Evolutionary conservation across 2,329 filamentous ascomycete genomes (phyloP), one percentile per base, ranked within the genome.

Genomic region (Ophiocordyceps camponoti-leonardi): DNA sequence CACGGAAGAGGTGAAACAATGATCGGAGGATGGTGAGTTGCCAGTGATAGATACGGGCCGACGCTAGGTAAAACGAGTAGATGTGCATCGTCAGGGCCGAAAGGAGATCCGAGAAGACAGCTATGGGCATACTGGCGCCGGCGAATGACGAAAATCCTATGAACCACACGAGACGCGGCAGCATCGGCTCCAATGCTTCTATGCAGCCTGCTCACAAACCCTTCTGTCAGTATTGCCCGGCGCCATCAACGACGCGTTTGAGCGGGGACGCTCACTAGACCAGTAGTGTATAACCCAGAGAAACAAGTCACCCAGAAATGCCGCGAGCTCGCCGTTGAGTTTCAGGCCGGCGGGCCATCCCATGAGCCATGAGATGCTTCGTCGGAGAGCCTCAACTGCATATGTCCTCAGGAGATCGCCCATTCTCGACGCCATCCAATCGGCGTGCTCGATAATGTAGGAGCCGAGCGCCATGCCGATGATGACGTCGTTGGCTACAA

Each of bases 241-340:
- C 8, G 22, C 2, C 20, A 14, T 19, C 4, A 22, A 11, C 18
- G 19, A 18, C 7, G 39, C 3, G n/a, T 16, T 4, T 4, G n/a
- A 13, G 8, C 13, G 6, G 11, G 5, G 14, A 49, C 5, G 26
- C 76, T 59, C 67, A 85, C 83, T 83, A 47, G 86, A 84, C 92
- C 92, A 98, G 59, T 95, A 93, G 52, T 95, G 88, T 52, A 98
- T 96, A 43, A 98, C 92, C 92, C 92, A 98, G 3, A 96, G 69
- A 58, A 98, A 98, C 3, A 98, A 67, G 56, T 96, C 90, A 50
- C 92, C 92, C 13, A 98, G 73, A 54, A 98, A 98, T n/a, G 77
- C 75, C 2, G 88, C 92, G 37, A 98, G 70, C 61, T 98, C 90
- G 46, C 79, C 88, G 59, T 98, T 98, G 35, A 98, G 74, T 63